Conservation (phyloP, 495 filamentous ascomycete genomes). For the Cladorrhinum samala region DNA sequence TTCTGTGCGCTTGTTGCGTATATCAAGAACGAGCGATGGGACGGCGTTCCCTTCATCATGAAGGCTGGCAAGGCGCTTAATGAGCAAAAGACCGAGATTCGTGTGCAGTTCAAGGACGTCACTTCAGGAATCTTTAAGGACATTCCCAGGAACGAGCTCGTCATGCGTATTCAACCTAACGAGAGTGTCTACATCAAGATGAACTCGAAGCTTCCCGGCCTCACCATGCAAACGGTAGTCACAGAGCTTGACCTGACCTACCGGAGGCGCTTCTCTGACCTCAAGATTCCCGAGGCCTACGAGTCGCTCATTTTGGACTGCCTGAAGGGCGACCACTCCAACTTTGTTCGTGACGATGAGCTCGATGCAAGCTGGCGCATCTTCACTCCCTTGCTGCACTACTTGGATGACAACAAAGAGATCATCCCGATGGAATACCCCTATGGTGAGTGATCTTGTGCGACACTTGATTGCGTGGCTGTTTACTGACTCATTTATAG, state of each 20-base stretch:
- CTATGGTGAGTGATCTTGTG: slow-evolving; percentile 70
- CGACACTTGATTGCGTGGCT: not conserved
- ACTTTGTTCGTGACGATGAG: slow-evolving; percentile 99
- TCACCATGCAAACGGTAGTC: slow-evolving; percentile 99
- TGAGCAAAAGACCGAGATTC: slow-evolving; percentile 99
- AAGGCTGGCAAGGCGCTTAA: slow-evolving; percentile 99
- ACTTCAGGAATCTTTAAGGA: slow-evolving; percentile 99
- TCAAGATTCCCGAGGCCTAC: slow-evolving; percentile 99
- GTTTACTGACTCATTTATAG: slow-evolving; percentile 37
- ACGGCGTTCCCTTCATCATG: slow-evolving; percentile 98
- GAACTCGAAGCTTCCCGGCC: slow-evolving; percentile 98
- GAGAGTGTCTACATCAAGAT: slow-evolving; percentile 99
- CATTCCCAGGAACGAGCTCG: slow-evolving; percentile 97
- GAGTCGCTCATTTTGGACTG: slow-evolving; percentile 96
- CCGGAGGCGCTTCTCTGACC: slow-evolving; percentile 94
- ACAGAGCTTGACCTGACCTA: slow-evolving; percentile 99
- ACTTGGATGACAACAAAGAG: slow-evolving; percentile 97
- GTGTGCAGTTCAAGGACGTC: slow-evolving; percentile 98
- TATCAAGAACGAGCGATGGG: slow-evolving; percentile 99
- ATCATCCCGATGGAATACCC: slow-evolving; percentile 99
- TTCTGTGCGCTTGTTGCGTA: slow-evolving; percentile 96
- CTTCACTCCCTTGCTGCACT: slow-evolving; percentile 95
- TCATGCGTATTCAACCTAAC: slow-evolving; percentile 98
- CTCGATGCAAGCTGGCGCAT: slow-evolving; percentile 98
- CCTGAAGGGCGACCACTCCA: slow-evolving; percentile 98